Percentiles rank a stretch among this genome's conserved stretches.
phyloP scores from a whole-genome alignment of 1,284 basidiomycete species.

The Ustilago sp. region DNA sequence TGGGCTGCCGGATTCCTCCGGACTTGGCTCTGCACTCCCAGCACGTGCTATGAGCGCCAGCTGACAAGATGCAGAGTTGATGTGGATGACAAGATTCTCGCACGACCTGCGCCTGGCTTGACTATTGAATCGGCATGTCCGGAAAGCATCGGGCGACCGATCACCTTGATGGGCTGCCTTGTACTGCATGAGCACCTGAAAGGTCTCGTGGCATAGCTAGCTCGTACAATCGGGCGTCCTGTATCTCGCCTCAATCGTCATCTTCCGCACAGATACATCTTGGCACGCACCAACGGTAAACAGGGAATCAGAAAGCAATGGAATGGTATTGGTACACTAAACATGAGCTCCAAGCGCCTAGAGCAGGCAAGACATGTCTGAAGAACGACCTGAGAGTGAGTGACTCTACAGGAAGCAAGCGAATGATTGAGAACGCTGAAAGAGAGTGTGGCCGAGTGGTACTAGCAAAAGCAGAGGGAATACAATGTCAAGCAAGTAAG shows the following conservation, averaged over 20 bases:
- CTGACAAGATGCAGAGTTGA: too few relatives aligned
- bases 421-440: conserved; percentile 3
- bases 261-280: neutral
- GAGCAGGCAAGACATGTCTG: neutral
- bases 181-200: neutral
- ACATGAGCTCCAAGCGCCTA: neutral
- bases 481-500: neutral
- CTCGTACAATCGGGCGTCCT: too few relatives aligned
- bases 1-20: too few relatives aligned
- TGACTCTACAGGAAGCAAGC: conserved; percentile 15
- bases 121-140: neutral
- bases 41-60: too few relatives aligned
- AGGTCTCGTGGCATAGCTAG: too few relatives aligned
- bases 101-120: too few relatives aligned
- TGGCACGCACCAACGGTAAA: neutral
- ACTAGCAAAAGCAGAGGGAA: conserved; percentile 4
- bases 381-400: conserved; percentile 14
- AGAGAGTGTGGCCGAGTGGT: neutral
- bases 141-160: neutral
- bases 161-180: neutral
- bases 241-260: neutral
- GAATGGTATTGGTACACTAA: conserved; percentile 31
- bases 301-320: neutral
- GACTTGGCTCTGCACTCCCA: too few relatives aligned
- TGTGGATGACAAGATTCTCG: too few relatives aligned